phyloP scores from a whole-genome alignment of 192 early-diverging fungal genomes.

The Jimgerdemannia flammicorona region DNA sequence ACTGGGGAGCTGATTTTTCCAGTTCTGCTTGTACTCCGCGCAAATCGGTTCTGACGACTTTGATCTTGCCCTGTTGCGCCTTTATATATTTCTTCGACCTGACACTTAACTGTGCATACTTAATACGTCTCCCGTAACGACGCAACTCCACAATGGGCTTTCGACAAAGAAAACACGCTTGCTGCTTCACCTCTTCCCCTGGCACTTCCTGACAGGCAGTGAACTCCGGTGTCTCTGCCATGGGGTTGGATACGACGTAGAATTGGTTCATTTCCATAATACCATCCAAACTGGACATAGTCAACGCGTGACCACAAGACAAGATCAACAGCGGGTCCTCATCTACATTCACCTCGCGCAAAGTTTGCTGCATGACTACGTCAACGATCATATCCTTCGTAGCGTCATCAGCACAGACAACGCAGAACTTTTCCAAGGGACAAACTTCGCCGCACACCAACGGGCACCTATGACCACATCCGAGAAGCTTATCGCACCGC shows the following conservation, averaged over 20 bases:
- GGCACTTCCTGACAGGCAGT: conserved; percentile 15
- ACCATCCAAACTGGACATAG: conserved; percentile 47
- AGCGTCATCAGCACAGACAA: conserved; percentile 3
- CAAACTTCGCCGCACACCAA: conserved; percentile 27
- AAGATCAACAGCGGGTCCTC: conserved; percentile 43
- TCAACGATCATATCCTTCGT: conserved; percentile 12
- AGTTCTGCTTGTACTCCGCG: neutral
- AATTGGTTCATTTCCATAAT: conserved; percentile 36
- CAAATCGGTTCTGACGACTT: neutral
- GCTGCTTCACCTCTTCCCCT: conserved; percentile 11
- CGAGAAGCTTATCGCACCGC: conserved; percentile 16
- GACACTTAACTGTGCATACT: conserved; percentile 22
- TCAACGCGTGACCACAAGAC: conserved; percentile 48
- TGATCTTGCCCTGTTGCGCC: neutral
- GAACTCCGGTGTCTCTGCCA: conserved; percentile 8
- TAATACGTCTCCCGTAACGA: conserved; percentile 34
- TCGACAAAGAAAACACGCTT: conserved; percentile 37
- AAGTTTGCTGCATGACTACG: conserved; percentile 4
- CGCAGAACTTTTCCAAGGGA: conserved; percentile 10
- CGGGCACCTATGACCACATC: conserved; percentile 32
- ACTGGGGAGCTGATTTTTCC: neutral
- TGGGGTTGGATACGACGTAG: conserved; percentile 20
- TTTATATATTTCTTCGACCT: conserved; percentile 21
- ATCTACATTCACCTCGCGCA: conserved; percentile 33
- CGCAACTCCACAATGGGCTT: conserved; percentile 30